Base-by-base conservation (phyloP, 805 yeast species). In the Ogataea angusta region DNA sequence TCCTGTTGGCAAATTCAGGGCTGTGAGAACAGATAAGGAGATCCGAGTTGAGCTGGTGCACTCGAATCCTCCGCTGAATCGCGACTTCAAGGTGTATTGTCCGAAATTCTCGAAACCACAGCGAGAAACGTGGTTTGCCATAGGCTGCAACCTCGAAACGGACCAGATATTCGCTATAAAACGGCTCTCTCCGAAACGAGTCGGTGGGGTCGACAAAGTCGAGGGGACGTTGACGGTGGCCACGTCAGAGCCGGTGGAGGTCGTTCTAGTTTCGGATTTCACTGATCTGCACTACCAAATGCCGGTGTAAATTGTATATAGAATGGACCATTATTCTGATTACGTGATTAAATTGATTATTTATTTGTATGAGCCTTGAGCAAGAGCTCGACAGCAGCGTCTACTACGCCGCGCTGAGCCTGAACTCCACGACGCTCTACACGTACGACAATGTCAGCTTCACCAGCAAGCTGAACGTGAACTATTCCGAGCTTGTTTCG, bases 121-220 rank as follows among this genome's bases (percentile, higher is more conserved):
- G 63, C 82, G 88, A 54, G 98, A 93, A 59, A 79, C 95, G 0
- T 93, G 99, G 98, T 87, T 91, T 60, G 74, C 81, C 8, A 75
- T 91, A 34, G 51, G 81, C 8, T 66, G 75, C 45, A 78, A 80
- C 46, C 63, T 64, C 19, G 62, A 66, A 6, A 67, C 62, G 2
- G 73, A 73, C 32, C 85, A 81, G 53, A 57, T 91, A 19, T 62
- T 74, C 27, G 69, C 82, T 30, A 66, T 91, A 32, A 87, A 86
- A 55, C 76, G 98, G 54, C 83, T 88, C 4, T 80, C 85, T 18
- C 93, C 93, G 2, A 68, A 59, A 35, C 45, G 49, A 9, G 45
- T 63, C 3, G 51, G 48, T 10, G 30, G 36, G 2, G 61, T 56
- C 42, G 77, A 74, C 22, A 57, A 49, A 21, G 64, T 75, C 2